phyloP scores from a whole-genome alignment of 1,284 basidiomycete species.

The Farysia itapuensis region DNA sequence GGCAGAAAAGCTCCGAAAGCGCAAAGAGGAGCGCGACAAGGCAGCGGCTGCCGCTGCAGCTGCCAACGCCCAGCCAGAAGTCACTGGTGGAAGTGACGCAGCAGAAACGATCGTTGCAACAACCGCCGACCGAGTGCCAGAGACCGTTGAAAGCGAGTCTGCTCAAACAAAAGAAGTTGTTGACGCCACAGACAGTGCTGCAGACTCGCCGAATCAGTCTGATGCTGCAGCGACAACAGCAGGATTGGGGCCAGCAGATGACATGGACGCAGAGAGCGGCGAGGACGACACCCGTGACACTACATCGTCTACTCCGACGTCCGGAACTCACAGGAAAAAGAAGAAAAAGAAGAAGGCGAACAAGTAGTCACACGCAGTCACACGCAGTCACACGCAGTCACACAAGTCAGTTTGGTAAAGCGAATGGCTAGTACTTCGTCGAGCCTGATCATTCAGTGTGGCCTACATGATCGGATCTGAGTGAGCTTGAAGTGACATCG shows the following conservation, averaged over 20 bases:
- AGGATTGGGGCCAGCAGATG: conserved; percentile 1
- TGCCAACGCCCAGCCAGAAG: not conserved
- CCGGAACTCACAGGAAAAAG: conserved; percentile 9
- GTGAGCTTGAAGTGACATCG: too few species aligned
- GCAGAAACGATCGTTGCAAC: not conserved
- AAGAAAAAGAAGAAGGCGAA: conserved; percentile 34
- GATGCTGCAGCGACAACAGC: not conserved
- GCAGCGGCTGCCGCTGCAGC: conserved; percentile 18
- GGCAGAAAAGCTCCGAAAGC: conserved; percentile 28
- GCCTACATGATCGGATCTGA: too few species aligned
- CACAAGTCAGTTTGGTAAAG: too few species aligned
- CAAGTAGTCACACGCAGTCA: too few species aligned
- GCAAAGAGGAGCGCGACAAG: conserved; percentile 30
- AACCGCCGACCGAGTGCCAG: not conserved
- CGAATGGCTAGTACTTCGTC: too few species aligned
- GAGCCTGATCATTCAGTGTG: too few species aligned
- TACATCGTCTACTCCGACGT: conserved; percentile 9
- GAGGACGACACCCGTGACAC: conserved; percentile 2
- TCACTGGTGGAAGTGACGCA: not conserved
- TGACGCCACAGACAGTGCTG: not conserved
- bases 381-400: too few species aligned
- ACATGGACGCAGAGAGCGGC: conserved; percentile 4
- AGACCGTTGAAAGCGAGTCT: not conserved
- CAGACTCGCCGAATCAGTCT: not conserved
- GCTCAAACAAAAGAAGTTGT: not conserved